Conservation (phyloP, 495 filamentous ascomycete genomes). For the Annulohypoxylon maeteangense region DNA sequence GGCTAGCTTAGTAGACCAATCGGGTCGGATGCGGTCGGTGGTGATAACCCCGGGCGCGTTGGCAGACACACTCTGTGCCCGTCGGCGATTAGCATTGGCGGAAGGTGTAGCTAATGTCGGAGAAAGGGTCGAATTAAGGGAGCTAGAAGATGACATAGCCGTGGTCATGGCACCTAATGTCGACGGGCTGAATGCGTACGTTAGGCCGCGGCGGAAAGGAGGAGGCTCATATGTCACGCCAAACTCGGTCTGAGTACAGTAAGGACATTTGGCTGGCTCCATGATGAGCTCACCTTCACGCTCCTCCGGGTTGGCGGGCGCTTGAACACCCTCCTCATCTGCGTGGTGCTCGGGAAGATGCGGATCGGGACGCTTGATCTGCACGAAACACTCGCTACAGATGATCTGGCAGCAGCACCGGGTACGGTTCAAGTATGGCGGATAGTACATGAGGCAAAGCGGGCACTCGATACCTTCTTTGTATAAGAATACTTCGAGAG, state of each 20-base stretch:
- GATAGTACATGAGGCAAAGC: constrained; percentile 96
- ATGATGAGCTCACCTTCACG: constrained; percentile 79
- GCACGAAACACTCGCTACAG: constrained; percentile 98
- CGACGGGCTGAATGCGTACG: constrained; percentile 66
- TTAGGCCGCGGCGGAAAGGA: constrained; percentile 84
- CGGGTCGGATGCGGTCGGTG: constrained; percentile 89
- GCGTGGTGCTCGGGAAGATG: constrained; percentile 89
- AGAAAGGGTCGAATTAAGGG: constrained; percentile 60
- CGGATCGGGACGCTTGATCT: constrained; percentile 96
- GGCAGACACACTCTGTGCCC: constrained; percentile 85
- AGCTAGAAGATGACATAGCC: constrained; percentile 73
- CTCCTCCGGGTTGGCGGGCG: constrained; percentile 56
- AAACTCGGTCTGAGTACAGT: constrained; percentile 94
- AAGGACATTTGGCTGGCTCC: constrained; percentile 92
- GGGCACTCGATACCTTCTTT: constrained; percentile 92
- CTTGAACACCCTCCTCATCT: constrained; percentile 63
- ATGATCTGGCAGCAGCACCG: constrained; percentile 96
- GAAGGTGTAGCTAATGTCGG: constrained; percentile 49
- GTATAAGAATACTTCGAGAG: constrained; percentile 91
- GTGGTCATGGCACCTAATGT: constrained; percentile 62
- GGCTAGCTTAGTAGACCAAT: constrained; percentile 91
- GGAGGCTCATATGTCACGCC: constrained; percentile 92
- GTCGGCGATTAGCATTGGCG: constrained; percentile 62
- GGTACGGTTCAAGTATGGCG: constrained; percentile 94
- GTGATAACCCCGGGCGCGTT: constrained; percentile 84